A percentile compares a stretch with the other conserved stretches of the same genome.
Evolutionary conservation across 1,284 basidiomycete species (phyloP).

Genomic region (Ganoderma resinaceum): DNA sequence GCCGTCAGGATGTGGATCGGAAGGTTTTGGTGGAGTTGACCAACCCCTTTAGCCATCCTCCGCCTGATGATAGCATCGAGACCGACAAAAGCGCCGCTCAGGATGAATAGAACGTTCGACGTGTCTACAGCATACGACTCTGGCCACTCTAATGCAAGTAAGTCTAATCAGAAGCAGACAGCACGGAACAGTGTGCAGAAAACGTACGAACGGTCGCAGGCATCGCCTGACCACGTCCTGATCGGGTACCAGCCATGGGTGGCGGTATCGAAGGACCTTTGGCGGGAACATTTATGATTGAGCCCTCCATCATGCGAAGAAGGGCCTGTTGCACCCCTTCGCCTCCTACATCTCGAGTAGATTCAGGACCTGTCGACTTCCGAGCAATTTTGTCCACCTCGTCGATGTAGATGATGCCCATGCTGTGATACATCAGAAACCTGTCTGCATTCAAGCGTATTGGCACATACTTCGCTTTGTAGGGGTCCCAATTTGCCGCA

Average conservation of each 20-base stretch:
- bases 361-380: constrained; percentile 67
- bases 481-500: constrained; percentile 88
- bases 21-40: constrained; percentile 38
- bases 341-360: constrained; percentile 91
- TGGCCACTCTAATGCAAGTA: constrained; percentile 55
- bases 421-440: constrained; percentile 49
- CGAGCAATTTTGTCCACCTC: constrained; percentile 94
- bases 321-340: constrained; percentile 97
- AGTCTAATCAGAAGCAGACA: not conserved
- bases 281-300: constrained; percentile 80
- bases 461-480: constrained; percentile 67
- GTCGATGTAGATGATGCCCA: constrained; percentile 95
- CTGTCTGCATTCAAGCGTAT: not conserved
- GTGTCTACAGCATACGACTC: constrained; percentile 84
- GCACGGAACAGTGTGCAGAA: not conserved
- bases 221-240: constrained; percentile 43
- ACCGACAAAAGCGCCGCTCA: constrained; percentile 95
- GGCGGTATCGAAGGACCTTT: constrained; percentile 65
- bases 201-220: constrained; percentile 27
- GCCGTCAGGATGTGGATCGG: not conserved
- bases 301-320: constrained; percentile 93
- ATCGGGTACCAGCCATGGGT: constrained; percentile 53
- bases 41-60: constrained; percentile 83
- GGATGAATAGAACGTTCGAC: constrained; percentile 88
- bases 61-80: constrained; percentile 84